phyloP scores from a whole-genome alignment of 345 rosid genomes.

The Moringa oleifera region DNA sequence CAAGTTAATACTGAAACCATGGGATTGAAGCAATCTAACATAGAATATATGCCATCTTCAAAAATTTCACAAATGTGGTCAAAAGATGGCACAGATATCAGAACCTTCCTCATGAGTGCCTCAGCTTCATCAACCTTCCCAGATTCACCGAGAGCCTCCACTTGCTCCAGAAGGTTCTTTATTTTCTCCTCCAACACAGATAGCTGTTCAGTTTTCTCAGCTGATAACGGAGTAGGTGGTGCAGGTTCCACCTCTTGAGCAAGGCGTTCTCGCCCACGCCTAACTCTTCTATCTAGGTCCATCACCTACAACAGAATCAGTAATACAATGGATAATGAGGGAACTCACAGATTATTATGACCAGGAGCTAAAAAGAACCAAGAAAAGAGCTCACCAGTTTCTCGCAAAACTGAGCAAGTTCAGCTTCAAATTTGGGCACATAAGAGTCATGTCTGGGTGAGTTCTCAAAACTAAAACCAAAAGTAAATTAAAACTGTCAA shows the following conservation, averaged over 20 bases:
- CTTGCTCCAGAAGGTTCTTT: conserved; percentile 91
- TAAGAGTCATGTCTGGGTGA: conserved; percentile 74
- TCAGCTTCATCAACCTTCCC: conserved; percentile 99
- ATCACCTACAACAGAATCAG: conserved; percentile 48
- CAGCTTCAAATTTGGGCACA: conserved; percentile 84
- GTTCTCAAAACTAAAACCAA: conserved; percentile 69
- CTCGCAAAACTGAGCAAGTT: conserved; percentile 89
- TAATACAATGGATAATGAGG: not conserved
- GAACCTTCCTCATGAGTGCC: conserved; percentile 97
- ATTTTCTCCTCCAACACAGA: conserved; percentile 87
- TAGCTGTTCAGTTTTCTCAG: conserved; percentile 77
- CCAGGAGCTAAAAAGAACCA: not conserved
- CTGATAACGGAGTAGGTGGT: conserved; percentile 66
- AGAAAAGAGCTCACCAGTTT: conserved; percentile 59
- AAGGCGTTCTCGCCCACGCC: conserved; percentile 96
- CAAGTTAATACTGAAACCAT: too few relatives aligned
- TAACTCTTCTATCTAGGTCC: conserved; percentile 93
- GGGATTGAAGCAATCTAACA: not conserved
- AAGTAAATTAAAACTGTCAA: conserved; percentile 1
- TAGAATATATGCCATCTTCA: not conserved
- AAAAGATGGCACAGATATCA: not conserved
- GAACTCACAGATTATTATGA: not conserved
- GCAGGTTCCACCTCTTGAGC: conserved; percentile 84
- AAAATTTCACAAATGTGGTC: too few relatives aligned
- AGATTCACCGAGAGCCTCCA: conserved; percentile 93